A percentile compares a stretch with the other conserved stretches of the same genome.
These are phyloP conservation scores for Cyberlindnera maritima DNA, from an alignment of 805 yeast genomes.

Conservation along the genomic window DNA sequence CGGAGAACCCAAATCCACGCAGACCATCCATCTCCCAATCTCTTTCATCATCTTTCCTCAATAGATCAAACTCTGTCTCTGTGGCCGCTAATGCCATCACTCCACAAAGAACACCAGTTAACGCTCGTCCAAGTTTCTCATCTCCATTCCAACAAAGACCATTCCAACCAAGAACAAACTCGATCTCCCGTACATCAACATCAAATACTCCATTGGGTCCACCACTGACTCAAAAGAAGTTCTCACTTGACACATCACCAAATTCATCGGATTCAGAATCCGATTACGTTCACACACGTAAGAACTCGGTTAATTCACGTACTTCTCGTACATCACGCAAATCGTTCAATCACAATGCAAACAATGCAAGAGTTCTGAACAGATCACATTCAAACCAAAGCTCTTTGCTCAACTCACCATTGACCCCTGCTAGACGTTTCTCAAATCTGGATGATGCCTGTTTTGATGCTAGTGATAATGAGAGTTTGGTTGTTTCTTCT, in stretches of 20 bases:
- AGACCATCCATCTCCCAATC: slow-evolving; percentile 56
- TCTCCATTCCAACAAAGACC: slow-evolving; percentile 31
- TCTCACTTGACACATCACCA: slow-evolving; percentile 23
- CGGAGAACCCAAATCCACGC: slow-evolving; percentile 57
- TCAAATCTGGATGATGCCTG: slow-evolving; percentile 16
- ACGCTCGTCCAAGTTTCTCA: slow-evolving; percentile 26
- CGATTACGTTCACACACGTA: slow-evolving; percentile 20
- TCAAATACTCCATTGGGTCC: neutral
- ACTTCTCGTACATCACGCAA: slow-evolving; percentile 14
- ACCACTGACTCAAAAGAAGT: slow-evolving; percentile 15
- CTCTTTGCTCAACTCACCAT: slow-evolving; percentile 12
- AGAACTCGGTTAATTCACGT: slow-evolving; percentile 16
- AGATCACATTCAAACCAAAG: slow-evolving; percentile 13
- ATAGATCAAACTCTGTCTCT: slow-evolving; percentile 19
- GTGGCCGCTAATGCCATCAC: slow-evolving; percentile 21
- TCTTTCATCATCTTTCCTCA: slow-evolving; percentile 33
- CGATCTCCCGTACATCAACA: slow-evolving; percentile 9
- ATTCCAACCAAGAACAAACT: slow-evolving; percentile 16
- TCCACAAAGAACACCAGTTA: slow-evolving; percentile 24
- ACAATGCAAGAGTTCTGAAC: slow-evolving; percentile 5
- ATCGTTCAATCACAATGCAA: slow-evolving; percentile 3
- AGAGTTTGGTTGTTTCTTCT: slow-evolving; percentile 30
- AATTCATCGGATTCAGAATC: slow-evolving; percentile 29
- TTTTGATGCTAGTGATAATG: slow-evolving; percentile 23
- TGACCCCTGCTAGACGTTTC: slow-evolving; percentile 12